Evolutionary conservation across 495 filamentous ascomycete genomes (phyloP).

Genomic region (Penicillium goetzii): DNA sequence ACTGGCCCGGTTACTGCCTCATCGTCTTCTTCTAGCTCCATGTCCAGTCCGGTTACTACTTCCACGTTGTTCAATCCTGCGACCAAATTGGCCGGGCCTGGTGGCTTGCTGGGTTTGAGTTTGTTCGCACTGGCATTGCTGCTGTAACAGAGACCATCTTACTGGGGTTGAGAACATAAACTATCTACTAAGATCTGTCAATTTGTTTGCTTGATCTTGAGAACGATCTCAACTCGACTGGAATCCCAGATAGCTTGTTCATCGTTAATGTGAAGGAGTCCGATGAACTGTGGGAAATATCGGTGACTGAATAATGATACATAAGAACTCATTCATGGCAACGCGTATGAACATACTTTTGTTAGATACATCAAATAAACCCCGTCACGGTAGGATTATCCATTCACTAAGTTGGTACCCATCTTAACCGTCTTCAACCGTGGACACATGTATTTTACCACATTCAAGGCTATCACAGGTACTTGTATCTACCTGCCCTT

Average conservation of each 20-base stretch:
- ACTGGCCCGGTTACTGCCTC: neutral
- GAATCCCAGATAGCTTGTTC: neutral
- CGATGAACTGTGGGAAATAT: neutral
- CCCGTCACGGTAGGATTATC: neutral
- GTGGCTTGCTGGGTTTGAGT: conserved; percentile 8
- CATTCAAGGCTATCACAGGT: neutral
- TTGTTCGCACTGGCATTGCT: conserved; percentile 10
- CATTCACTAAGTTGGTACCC: too few relatives aligned
- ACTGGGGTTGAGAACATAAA: too few relatives aligned
- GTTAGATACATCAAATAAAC: neutral
- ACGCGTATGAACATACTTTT: neutral
- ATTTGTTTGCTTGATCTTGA: neutral
- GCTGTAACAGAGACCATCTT: conserved; percentile 6
- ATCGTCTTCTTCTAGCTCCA: conserved; percentile 6
- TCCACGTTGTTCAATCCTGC: conserved; percentile 11
- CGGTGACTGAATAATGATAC: too few relatives aligned
- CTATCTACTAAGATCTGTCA: neutral
- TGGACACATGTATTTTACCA: neutral
- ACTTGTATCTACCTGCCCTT: neutral
- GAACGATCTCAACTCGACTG: neutral
- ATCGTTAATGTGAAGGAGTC: neutral
- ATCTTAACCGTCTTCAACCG: too few relatives aligned
- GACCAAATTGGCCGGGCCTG: neutral
- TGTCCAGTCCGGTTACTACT: conserved; percentile 15
- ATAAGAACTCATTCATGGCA: neutral